Evolutionary conservation across 768 basidiomycete species (phyloP), one percentile per base, ranked within the genome.

Genomic region (Termitomyces sp.): DNA sequence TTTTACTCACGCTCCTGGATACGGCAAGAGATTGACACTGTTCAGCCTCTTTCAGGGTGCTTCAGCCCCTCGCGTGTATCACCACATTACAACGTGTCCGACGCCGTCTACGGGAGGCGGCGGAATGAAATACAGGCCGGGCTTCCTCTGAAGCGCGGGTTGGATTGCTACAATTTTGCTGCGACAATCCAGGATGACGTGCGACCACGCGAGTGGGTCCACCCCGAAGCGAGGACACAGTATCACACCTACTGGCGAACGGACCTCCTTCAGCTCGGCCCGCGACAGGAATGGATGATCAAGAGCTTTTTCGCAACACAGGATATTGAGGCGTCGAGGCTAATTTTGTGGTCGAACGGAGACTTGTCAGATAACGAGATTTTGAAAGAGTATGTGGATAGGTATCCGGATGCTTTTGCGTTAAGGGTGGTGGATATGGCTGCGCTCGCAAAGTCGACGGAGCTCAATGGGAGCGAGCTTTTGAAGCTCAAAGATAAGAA

Each of bases 281-380:
- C 82, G 57, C 81, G 95, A 28, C 95, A 98, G 67, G 90, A 93
- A 68, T 87, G 86, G 77, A 91, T 96, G 80, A 82, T 98, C 69
- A 89, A 92, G 67, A 93, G 93, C 2, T 95, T 95, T 71, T 92
- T 98, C 61, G 91, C 94, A 3, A 98, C 95, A 5, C 96, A 98
- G 71, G 82, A 92, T 61, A 63, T 86, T 16, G 67, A 74, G 1
- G 71, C 79, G 48, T 79, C 87, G 16, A 82, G 83, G 20, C 74
- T 98, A 58, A 81, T 95, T 48, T 74, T 99, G 56, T 98, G 96
- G 96, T 93, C 95, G 12, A 97, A 97, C 65, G 93, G 91, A 3
- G 85, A 91, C 68, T 73, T 92, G 51, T 69, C 75, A 50, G 56
- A 64, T 16, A 82, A 88, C 72, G 61, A 74, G 28, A 82, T 89